These are phyloP conservation scores for Micractinium sp. DNA, from an alignment of 139 green algal species.

Conservation along the genomic window DNA sequence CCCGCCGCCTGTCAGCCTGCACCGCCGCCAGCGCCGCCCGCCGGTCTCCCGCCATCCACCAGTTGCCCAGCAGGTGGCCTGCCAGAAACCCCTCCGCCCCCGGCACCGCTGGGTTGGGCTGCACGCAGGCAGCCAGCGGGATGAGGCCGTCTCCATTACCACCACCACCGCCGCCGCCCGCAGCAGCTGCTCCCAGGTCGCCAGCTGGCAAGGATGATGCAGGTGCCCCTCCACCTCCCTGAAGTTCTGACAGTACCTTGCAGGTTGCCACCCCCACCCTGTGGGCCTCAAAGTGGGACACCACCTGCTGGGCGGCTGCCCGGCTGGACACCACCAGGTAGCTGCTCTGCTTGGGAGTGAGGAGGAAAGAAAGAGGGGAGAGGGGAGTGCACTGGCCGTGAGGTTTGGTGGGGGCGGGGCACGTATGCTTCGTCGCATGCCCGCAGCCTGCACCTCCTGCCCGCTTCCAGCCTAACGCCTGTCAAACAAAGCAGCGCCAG, in stretches of 20 bases:
- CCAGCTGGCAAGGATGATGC: background rate
- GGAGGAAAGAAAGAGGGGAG: background rate
- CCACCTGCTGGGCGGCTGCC: slow-evolving; percentile 26
- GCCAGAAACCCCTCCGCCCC: slow-evolving; percentile 6
- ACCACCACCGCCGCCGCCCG: background rate
- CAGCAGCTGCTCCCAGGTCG: background rate
- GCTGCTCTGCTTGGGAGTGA: slow-evolving; percentile 16
- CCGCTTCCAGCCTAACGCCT: too few relatives aligned
- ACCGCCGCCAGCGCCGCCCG: slow-evolving; percentile 28
- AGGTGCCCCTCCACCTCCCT: background rate
- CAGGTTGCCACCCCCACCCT: slow-evolving; percentile 56
- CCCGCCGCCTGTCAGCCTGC: background rate
- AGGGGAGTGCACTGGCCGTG: background rate
- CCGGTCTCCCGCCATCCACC: slow-evolving; percentile 55
- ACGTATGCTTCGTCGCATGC: background rate
- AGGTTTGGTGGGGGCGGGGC: too few relatives aligned
- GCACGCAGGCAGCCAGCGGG: slow-evolving; percentile 2
- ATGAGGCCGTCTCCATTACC: background rate
- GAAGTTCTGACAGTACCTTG: slow-evolving; percentile 50
- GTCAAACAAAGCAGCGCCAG: background rate
- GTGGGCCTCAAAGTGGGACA: slow-evolving; percentile 47
- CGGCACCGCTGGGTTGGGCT: background rate
- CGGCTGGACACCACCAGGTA: slow-evolving; percentile 58
- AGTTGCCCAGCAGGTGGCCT: slow-evolving; percentile 53
- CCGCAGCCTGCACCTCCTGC: too few relatives aligned